A percentile compares a stretch with the other conserved stretches of the same genome.
These are phyloP conservation scores for Yamadazyma blattariae DNA, from an alignment of 1,139 yeast genomes.

Conservation along the genomic window DNA sequence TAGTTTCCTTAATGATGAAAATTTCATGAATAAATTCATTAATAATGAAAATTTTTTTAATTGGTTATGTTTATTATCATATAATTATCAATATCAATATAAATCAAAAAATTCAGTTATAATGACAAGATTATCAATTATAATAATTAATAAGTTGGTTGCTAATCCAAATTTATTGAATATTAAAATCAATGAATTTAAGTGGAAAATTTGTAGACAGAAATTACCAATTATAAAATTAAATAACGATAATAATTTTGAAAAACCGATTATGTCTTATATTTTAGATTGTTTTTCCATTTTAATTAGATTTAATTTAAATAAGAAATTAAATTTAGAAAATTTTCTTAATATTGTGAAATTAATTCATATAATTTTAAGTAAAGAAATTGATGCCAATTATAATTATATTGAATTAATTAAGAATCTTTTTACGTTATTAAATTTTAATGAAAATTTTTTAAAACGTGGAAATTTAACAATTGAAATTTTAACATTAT, in stretches of 20 bases:
- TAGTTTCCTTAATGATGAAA: conserved; percentile 7
- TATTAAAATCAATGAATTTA: conserved; percentile 33
- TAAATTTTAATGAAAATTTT: conserved; percentile 25
- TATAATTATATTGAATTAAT: conserved; percentile 31
- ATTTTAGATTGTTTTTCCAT: conserved; percentile 37
- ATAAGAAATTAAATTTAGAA: conserved; percentile 30
- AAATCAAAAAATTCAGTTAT: conserved; percentile 21
- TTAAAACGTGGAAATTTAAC: conserved; percentile 10
- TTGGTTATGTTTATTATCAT: conserved; percentile 40
- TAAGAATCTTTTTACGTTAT: conserved; percentile 23
- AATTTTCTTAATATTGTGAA: conserved; percentile 19
- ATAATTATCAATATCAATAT: conserved; percentile 36
- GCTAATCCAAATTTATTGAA: conserved; percentile 15
- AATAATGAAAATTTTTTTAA: conserved; percentile 20
- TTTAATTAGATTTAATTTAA: conserved; percentile 37
- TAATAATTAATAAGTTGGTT: conserved; percentile 16
- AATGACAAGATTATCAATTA: conserved; percentile 24
- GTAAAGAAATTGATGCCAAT: conserved; percentile 9
- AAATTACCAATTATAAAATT: conserved; percentile 32
- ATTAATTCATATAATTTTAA: conserved; percentile 9
- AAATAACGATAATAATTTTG: conserved; percentile 20
- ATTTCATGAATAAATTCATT: conserved; percentile 7
- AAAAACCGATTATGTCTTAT: conserved; percentile 33
- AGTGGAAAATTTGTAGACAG: conserved; percentile 44
- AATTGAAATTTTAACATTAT: conserved; percentile 26